Evolutionary conservation across 768 basidiomycete genomes (phyloP), one percentile per base, ranked within the genome.

Genomic region (Boletus coccyginus): DNA sequence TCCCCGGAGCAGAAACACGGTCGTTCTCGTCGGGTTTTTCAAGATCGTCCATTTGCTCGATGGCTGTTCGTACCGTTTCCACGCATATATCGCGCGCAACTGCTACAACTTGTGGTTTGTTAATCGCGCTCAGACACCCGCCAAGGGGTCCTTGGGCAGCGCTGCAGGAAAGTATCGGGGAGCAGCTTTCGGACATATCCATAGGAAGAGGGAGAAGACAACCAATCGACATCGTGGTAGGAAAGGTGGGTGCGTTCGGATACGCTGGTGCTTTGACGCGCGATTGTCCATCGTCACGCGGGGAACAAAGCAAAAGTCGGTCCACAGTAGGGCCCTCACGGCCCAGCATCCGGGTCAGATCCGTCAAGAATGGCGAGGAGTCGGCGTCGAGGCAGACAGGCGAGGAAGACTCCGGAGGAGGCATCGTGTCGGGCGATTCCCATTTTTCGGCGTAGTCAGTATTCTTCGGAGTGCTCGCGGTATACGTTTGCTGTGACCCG

Each of bases 381-480:
- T 52, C 41, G 2, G 14, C 14, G 16, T 39, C 44, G n/a, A 56
- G 24, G 7, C 41, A 13, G 14, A 55, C 27, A 41, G 64, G 62
- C 3, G 64, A 69, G 24, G 67, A 68, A 12, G 66, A 69, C 7
- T 57, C 55, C 19, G 67, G 65, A 54, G 67, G 66, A 14, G 36
- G 55, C 0, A 24, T 41, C 41, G 46, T 9, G n/a, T 24, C 24
- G 11, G 62, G 58, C 0, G 58, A 56, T n/a, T 47, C 45, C 48
- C 54, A 56, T 38, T 27, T 31, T 31, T 53, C 47, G 42, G 8
- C 27, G n/a, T 46, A 7, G 27, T 1, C n/a, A 50, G 39, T 43
- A 48, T 65, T 29, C 40, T 43, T 62, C 49, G 57, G 51, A 35
- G 53, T 57, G 19, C 38, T 52, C 35, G 44, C 46, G 12, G 49